Evolutionary conservation across 169 alveolate genomes (phyloP).

Genomic region (Cyclospora cayetanensis): DNA sequence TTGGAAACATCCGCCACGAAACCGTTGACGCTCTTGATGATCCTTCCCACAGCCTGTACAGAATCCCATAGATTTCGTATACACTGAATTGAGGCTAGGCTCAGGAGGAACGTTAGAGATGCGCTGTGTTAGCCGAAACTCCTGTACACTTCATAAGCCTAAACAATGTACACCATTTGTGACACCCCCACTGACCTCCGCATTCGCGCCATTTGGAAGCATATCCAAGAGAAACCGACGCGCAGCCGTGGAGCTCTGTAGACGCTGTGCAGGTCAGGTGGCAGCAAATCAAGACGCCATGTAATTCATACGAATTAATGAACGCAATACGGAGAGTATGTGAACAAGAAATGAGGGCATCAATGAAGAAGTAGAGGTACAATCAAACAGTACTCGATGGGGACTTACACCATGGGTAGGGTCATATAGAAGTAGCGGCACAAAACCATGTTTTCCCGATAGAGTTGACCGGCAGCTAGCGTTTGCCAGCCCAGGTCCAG

Average conservation of each 20-base stretch:
- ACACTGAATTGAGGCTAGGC: not conserved
- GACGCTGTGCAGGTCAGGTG: conserved; percentile 12
- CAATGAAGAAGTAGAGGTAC: not conserved
- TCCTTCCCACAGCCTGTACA: conserved; percentile 50
- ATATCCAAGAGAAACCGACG: conserved; percentile 28
- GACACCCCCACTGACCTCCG: conserved; percentile 22
- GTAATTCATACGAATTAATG: not conserved
- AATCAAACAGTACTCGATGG: not conserved
- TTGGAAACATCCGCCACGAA: conserved; percentile 57
- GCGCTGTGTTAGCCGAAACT: not conserved
- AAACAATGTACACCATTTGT: not conserved
- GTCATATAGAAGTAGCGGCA: conserved; percentile 49
- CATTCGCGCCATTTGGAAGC: conserved; percentile 32
- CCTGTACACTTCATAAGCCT: not conserved
- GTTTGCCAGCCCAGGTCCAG: not conserved
- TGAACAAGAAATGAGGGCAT: not conserved
- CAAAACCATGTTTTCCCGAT: conserved; percentile 49
- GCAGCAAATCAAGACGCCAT: not conserved
- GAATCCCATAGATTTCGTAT: not conserved
- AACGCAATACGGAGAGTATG: not conserved
- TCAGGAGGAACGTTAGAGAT: too few species aligned
- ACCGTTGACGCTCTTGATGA: conserved; percentile 49
- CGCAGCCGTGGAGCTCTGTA: conserved; percentile 39
- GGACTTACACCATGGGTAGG: conserved; percentile 47
- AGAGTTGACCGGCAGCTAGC: conserved; percentile 13